Percentiles rank a stretch among this genome's conserved stretches.
phyloP scores from a whole-genome alignment of 805 yeast species.

The Kuraishia floccosa region DNA sequence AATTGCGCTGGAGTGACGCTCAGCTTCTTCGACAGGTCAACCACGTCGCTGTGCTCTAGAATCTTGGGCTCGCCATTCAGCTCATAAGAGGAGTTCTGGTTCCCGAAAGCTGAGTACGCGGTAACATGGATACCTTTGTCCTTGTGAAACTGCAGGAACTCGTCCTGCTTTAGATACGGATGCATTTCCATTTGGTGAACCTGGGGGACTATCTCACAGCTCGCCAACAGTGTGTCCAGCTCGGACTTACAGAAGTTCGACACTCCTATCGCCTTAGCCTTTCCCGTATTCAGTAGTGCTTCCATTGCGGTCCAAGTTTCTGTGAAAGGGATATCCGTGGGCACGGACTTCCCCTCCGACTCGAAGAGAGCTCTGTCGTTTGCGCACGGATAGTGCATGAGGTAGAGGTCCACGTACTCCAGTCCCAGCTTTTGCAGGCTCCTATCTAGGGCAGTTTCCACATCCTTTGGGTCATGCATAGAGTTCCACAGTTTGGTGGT shows the following conservation, averaged over 20 bases:
- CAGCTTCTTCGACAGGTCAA: constrained; percentile 32
- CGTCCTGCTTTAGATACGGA: constrained; percentile 59
- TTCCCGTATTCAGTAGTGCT: constrained; percentile 38
- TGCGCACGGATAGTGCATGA: constrained; percentile 60
- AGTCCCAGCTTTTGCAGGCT: constrained; percentile 40
- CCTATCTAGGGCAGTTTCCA: constrained; percentile 28
- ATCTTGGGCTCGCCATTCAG: constrained; percentile 20
- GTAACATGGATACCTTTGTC: constrained; percentile 45
- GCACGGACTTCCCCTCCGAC: constrained; percentile 20
- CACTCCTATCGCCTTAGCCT: constrained; percentile 63
- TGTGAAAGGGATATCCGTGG: constrained; percentile 21
- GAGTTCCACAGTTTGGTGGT: constrained; percentile 55
- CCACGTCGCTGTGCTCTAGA: constrained; percentile 29
- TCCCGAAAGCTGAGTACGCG: constrained; percentile 76
- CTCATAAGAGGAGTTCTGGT: constrained; percentile 26
- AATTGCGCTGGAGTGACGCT: constrained; percentile 36
- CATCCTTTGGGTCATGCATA: constrained; percentile 21
- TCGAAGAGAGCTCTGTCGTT: constrained; percentile 16
- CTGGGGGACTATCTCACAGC: constrained; percentile 48
- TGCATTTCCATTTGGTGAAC: constrained; percentile 71
- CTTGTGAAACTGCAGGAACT: constrained; percentile 41
- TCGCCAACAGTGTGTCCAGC: constrained; percentile 37
- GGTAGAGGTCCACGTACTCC: constrained; percentile 55
- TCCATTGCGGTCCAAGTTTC: constrained; percentile 64
- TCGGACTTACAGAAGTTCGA: constrained; percentile 58